Conservation (phyloP, 257 asterid species). For the Salvia splendens region DNA sequence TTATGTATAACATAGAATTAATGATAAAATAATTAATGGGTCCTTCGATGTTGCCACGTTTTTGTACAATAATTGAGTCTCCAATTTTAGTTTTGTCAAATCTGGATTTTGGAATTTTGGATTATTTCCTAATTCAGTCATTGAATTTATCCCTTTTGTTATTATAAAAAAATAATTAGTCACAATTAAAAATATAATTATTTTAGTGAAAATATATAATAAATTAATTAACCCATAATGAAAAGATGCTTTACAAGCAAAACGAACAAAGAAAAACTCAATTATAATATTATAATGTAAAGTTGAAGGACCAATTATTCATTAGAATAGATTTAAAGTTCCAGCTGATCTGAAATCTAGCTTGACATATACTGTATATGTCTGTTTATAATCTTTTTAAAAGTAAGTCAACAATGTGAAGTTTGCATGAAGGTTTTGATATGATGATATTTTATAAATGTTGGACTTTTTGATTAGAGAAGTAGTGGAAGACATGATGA, state of each 20-base stretch:
- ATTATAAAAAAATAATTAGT: too few relatives aligned
- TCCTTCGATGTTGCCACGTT: not conserved
- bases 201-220: too few relatives aligned
- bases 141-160: too few relatives aligned
- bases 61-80: not conserved
- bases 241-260: too few relatives aligned
- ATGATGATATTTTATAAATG: not conserved
- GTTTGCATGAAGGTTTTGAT: conserved; percentile 22
- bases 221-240: too few relatives aligned
- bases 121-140: not conserved
- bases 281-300: not conserved
- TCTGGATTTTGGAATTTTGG: not conserved
- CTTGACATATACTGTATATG: conserved; percentile 8
- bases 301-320: not conserved
- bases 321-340: not conserved
- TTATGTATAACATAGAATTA: not conserved
- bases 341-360: not conserved
- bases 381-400: not conserved
- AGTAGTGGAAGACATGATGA: conserved; percentile 33
- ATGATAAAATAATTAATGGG: not conserved
- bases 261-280: too few relatives aligned
- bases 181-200: too few relatives aligned
- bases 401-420: conserved; percentile 16
- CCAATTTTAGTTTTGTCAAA: not conserved
- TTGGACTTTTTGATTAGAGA: conserved; percentile 20